A percentile compares a stretch with the other conserved stretches of the same genome.
phyloP scores from a whole-genome alignment of 768 basidiomycete species.

The Kwoniella botswanensis region DNA sequence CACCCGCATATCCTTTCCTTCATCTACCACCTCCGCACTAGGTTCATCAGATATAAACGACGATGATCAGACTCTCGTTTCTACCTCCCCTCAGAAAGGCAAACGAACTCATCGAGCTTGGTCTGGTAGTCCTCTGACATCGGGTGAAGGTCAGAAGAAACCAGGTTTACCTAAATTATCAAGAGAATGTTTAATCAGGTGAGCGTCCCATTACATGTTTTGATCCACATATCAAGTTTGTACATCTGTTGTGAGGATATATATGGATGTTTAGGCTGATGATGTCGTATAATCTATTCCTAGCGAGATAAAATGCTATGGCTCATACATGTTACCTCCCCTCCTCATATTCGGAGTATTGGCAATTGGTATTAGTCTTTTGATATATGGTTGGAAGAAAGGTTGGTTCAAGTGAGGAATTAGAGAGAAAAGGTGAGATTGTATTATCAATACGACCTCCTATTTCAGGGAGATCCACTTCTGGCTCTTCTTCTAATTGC shows the following conservation, averaged over 20 bases:
- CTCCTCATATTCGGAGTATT: constrained; percentile 44
- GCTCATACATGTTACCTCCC: constrained; percentile 45
- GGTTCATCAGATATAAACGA: background rate
- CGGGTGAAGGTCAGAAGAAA: background rate
- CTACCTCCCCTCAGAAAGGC: constrained; percentile 60
- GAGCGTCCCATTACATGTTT: constrained; percentile 21
- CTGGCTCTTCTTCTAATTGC: no score
- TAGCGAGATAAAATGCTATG: constrained; percentile 52
- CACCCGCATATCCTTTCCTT: constrained; percentile 45
- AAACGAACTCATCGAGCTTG: constrained; percentile 77
- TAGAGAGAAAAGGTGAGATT: background rate
- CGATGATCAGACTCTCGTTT: constrained; percentile 14
- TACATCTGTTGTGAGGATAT: no score
- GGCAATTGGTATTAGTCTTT: constrained; percentile 35
- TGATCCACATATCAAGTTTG: no score
- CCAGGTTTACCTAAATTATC: constrained; percentile 42
- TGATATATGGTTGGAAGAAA: constrained; percentile 37
- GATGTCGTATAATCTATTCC: no score
- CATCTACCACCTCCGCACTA: constrained; percentile 35
- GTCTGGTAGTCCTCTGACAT: constrained; percentile 64
- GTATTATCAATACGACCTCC: background rate
- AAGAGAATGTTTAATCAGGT: constrained; percentile 48
- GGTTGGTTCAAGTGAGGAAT: constrained; percentile 36
- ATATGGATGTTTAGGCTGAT: no score
- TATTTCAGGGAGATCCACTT: background rate